phyloP scores from a whole-genome alignment of 2,329 filamentous ascomycete species.

The Trichoderma citrinoviride region DNA sequence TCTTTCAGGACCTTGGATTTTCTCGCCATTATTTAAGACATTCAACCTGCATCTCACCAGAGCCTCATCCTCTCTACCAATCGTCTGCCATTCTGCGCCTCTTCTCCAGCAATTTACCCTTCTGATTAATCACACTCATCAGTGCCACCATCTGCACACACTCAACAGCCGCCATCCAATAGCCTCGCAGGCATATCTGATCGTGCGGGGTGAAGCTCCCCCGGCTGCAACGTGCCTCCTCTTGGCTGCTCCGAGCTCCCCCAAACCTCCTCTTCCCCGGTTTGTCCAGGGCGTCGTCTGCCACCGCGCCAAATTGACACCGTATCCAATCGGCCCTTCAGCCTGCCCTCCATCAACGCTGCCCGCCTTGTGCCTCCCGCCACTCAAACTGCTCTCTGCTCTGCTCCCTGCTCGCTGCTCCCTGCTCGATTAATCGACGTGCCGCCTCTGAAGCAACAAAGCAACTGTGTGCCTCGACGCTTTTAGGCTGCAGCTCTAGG shows the following conservation, averaged over 20 bases:
- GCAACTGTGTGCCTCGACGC: neutral
- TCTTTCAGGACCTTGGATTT: neutral
- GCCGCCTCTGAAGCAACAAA: neutral
- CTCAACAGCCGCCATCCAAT: neutral
- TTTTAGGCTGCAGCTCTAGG: neutral
- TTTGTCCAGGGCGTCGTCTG: too few relatives aligned
- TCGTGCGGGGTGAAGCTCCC: slow-evolving; percentile 29
- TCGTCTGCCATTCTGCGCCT: too few relatives aligned
- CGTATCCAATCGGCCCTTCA: slow-evolving; percentile 32
- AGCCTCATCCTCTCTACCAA: neutral
- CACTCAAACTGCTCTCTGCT: slow-evolving; percentile 10
- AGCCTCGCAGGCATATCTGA: slow-evolving; percentile 13
- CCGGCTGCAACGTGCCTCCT: slow-evolving; percentile 22
- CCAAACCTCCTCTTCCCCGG: neutral
- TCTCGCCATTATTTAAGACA: too few relatives aligned
- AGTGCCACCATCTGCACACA: neutral
- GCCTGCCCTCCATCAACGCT: slow-evolving; percentile 32
- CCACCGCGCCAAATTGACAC: slow-evolving; percentile 9
- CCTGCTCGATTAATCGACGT: slow-evolving; percentile 3
- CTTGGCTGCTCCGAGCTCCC: slow-evolving; percentile 17
- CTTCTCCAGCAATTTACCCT: neutral
- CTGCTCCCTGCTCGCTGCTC: slow-evolving; percentile 17
- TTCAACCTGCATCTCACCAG: neutral
- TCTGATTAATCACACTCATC: neutral
- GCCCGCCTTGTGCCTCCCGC: slow-evolving; percentile 7